Base-by-base conservation (phyloP, 352 stramenopile species). In the Lagenidium sp. region DNA sequence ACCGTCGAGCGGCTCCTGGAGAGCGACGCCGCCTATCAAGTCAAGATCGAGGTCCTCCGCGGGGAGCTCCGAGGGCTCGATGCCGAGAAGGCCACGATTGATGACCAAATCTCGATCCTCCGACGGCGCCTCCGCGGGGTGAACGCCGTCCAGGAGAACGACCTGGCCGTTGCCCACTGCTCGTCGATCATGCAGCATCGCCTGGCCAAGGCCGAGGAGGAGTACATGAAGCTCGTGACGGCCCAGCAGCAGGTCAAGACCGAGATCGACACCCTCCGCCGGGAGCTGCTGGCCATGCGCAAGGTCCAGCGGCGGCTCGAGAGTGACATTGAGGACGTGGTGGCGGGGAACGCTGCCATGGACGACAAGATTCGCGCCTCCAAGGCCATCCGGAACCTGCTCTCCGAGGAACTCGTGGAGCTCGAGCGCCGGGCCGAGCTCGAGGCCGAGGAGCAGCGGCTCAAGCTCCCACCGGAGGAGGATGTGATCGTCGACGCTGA, bases 161-260 rank as follows among this genome's bases (percentile, higher is more conserved):
- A 88, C 44, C 57, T 81, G 2, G 76, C 76, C 1, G 73, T 88
- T 3, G 76, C 76, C 8, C 73, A 88, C 44, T 88, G 73, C 36
- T 69, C 64, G 8, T 68, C 76, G 4, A 77, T 88, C 45, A 81
- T 88, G 70, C 72, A 85, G 51, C 70, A 85, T 37, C 73, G 76
- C 0, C 48, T 88, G 21, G 63, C 65, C 7, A 88, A 88, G 43
- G 70, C 70, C 0, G 73, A 88, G 35, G 74, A 85, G 42, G 76
- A 88, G 41, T 85, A 66, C 47, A 88, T 88, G 76, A 88, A 85
- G 41, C 55, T 82, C 6, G 58, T 86, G 30, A 85, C 66, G 1
- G 50, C 68, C 19, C 76, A 88, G 53, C 61, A 72, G 42, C 56
- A 77, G n/a, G 58, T 85, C 23, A 72, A 68, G 22, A 67, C 59